phyloP scores from a whole-genome alignment of 2,329 filamentous ascomycete genomes.

The Ilyonectria destructans region DNA sequence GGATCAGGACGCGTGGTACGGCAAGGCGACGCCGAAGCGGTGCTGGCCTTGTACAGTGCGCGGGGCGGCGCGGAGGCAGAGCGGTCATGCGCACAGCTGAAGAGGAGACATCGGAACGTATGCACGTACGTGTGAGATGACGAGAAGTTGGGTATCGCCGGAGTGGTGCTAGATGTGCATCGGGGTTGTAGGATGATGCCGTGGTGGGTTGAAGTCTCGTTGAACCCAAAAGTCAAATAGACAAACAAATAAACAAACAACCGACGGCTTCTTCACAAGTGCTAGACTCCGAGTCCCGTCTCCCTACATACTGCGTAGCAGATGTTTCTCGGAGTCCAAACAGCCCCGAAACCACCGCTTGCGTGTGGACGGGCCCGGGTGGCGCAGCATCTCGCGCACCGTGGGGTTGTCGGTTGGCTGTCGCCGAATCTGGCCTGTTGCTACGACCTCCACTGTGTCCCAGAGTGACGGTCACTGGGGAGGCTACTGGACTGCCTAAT shows the following conservation, averaged over 20 bases:
- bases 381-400: conserved; percentile 33
- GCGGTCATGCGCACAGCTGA: not conserved
- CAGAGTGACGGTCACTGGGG: not conserved
- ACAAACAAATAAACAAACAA: not conserved
- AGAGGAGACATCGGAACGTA: not conserved
- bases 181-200: conserved; percentile 18
- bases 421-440: conserved; percentile 37
- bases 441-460: conserved; percentile 2
- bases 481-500: not conserved
- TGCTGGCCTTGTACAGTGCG: conserved; percentile 16
- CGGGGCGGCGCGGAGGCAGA: conserved; percentile 9
- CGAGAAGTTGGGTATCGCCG: not conserved
- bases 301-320: conserved; percentile 1
- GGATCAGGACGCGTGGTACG: conserved; percentile 30
- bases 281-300: not conserved
- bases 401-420: conserved; percentile 51
- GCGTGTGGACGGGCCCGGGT: conserved; percentile 7
- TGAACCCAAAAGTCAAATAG: not conserved
- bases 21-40: conserved; percentile 18
- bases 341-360: conserved; percentile 26
- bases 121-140: not conserved
- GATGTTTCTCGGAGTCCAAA: conserved; percentile 3
- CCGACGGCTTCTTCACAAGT: not conserved
- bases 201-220: conserved; percentile 1
- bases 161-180: not conserved